Conservation (phyloP, 2,329 filamentous ascomycete species). For the Phaeosphaeria sp. region DNA sequence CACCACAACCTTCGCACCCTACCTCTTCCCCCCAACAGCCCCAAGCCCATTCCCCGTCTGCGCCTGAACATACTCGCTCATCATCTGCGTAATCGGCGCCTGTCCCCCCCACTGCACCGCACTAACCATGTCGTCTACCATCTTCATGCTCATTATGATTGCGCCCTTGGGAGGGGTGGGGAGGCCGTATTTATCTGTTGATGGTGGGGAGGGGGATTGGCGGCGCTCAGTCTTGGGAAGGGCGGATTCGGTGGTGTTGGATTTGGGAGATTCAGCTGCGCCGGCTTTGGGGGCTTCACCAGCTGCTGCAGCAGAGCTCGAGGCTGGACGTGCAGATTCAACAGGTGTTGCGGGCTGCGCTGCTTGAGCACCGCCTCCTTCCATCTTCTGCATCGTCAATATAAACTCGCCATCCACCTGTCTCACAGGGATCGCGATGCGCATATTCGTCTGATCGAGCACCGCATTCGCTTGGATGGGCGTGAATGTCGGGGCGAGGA, state of each 20-base stretch:
- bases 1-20: no score
- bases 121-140: slow-evolving; percentile 42
- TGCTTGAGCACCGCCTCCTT: no score
- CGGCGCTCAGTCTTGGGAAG: slow-evolving; percentile 23
- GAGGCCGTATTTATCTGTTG: slow-evolving; percentile 29
- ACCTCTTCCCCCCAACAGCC: no score
- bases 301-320: slow-evolving; percentile 7
- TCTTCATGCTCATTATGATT: slow-evolving; percentile 43
- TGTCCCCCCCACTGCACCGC: slow-evolving; percentile 36
- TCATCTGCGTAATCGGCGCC: slow-evolving; percentile 42
- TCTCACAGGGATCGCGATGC: slow-evolving; percentile 44
- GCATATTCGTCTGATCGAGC: slow-evolving; percentile 45
- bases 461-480: slow-evolving; percentile 43
- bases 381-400: slow-evolving; percentile 41
- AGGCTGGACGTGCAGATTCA: slow-evolving; percentile 11
- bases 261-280: no score
- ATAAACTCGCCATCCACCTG: slow-evolving; percentile 48
- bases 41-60: slow-evolving; percentile 26
- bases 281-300: slow-evolving; percentile 7
- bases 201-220: slow-evolving; percentile 18
- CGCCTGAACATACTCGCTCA: slow-evolving; percentile 41
- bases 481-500: slow-evolving; percentile 46
- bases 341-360: slow-evolving; percentile 10
- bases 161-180: slow-evolving; percentile 30
- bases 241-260: slow-evolving; percentile 21